Percentiles rank a stretch among this genome's conserved stretches.
phyloP scores from a whole-genome alignment of 2,329 filamentous ascomycete species.

The Colletotrichum sp. region DNA sequence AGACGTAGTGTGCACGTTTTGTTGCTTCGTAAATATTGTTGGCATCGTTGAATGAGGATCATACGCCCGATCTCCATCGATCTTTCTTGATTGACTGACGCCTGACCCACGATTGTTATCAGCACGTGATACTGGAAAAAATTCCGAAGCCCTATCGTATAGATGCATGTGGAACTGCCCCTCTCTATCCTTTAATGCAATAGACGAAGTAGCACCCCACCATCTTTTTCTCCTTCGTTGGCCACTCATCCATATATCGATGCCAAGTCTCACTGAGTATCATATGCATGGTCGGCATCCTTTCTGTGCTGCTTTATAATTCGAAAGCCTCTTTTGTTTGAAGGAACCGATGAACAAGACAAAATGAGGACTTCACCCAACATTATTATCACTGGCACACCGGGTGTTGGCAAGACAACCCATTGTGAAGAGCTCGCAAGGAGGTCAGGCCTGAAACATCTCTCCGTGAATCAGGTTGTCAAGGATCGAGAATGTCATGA shows the following conservation, averaged over 20 bases:
- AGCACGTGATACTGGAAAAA: not conserved
- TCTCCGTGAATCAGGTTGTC: constrained; percentile 89
- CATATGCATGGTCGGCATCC: not conserved
- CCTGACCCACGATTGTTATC: not conserved
- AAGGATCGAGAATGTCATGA: constrained; percentile 90
- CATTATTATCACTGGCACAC: constrained; percentile 94
- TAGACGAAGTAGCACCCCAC: not conserved
- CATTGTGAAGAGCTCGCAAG: constrained; percentile 84
- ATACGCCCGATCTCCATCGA: not conserved
- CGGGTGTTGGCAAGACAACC: constrained; percentile 94
- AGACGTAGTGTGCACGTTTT: not conserved
- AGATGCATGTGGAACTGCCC: not conserved
- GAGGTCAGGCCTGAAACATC: constrained; percentile 77
- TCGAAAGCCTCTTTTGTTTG: not conserved
- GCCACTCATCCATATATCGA: not conserved
- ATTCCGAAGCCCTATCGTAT: not conserved
- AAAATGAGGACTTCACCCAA: constrained; percentile 68
- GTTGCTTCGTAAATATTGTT: not conserved
- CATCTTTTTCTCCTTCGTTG: not conserved
- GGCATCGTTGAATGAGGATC: not conserved
- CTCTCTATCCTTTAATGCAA: not conserved
- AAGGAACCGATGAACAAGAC: not conserved
- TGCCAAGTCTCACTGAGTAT: not conserved
- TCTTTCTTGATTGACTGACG: not conserved
- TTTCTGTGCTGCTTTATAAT: not conserved